These are phyloP conservation scores for Dactylellina haptotyla DNA, from an alignment of 2,329 filamentous ascomycete species.

Conservation along the genomic window DNA sequence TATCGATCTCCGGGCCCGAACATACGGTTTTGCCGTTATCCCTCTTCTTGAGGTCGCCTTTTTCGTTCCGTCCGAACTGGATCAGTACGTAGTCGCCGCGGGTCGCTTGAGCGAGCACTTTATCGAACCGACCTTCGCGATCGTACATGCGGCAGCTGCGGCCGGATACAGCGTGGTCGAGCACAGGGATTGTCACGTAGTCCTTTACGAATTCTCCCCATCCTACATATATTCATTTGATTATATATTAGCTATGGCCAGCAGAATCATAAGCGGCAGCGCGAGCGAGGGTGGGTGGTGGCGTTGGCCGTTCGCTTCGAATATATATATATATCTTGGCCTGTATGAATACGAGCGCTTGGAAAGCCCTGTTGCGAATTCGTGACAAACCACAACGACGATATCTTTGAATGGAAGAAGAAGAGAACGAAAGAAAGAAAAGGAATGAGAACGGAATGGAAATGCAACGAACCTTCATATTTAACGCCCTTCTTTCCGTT, in stretches of 20 bases:
- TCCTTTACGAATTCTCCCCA: constrained; percentile 32
- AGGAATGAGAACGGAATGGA: neutral
- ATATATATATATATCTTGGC: too few relatives aligned
- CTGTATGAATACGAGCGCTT: too few relatives aligned
- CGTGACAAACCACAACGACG: too few relatives aligned
- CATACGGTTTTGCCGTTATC: constrained; percentile 39
- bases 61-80: constrained; percentile 40
- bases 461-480: constrained; percentile 27
- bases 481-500: constrained; percentile 28
- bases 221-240: constrained; percentile 1
- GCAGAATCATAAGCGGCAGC: too few relatives aligned
- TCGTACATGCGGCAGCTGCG: constrained; percentile 32
- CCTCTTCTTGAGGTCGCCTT: constrained; percentile 3
- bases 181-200: constrained; percentile 12
- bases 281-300: too few relatives aligned
- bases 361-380: too few relatives aligned
- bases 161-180: constrained; percentile 21
- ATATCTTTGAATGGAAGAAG: too few relatives aligned
- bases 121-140: constrained; percentile 27
- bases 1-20: neutral
- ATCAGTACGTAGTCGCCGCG: constrained; percentile 26
- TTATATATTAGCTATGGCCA: too few relatives aligned
- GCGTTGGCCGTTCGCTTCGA: too few relatives aligned
- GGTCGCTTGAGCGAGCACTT: neutral
- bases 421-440: too few relatives aligned